These are phyloP conservation scores for Mrakiaceae sp. DNA, from an alignment of 1,284 basidiomycete genomes.

Conservation along the genomic window DNA sequence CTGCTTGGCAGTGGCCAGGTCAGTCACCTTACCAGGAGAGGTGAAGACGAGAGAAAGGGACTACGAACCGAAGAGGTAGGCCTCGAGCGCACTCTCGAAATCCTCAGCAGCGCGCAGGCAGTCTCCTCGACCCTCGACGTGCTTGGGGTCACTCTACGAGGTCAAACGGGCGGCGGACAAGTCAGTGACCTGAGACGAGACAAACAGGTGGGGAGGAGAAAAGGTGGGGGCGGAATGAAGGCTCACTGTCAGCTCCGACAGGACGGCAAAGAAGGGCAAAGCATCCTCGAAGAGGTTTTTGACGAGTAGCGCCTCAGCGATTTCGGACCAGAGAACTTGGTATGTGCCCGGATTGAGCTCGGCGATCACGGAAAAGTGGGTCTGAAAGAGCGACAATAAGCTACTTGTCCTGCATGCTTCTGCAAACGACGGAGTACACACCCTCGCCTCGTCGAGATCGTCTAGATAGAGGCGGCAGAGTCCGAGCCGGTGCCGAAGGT, in stretches of 20 bases:
- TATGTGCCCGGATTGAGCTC: slow-evolving; percentile 62
- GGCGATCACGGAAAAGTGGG: slow-evolving; percentile 62
- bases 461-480: slow-evolving; percentile 72
- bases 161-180: background rate
- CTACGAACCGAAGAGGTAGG: slow-evolving; percentile 62
- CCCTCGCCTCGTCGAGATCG: slow-evolving; percentile 69
- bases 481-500: slow-evolving; percentile 74
- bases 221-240: background rate
- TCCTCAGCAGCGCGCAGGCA: slow-evolving; percentile 64
- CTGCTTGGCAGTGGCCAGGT: background rate
- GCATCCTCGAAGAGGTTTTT: slow-evolving; percentile 61
- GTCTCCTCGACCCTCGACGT: slow-evolving; percentile 27
- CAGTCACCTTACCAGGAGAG: background rate
- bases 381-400: slow-evolving; percentile 36
- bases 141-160: slow-evolving; percentile 39
- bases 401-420: too few relatives aligned
- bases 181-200: too few relatives aligned
- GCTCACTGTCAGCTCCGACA: slow-evolving; percentile 41
- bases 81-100: slow-evolving; percentile 61
- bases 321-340: slow-evolving; percentile 63
- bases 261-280: slow-evolving; percentile 59
- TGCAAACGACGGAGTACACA: slow-evolving; percentile 30
- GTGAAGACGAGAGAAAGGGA: background rate
- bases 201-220: background rate
- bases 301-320: slow-evolving; percentile 74